Base-by-base conservation (phyloP, 257 asterid species). In the Striga asiatica region DNA sequence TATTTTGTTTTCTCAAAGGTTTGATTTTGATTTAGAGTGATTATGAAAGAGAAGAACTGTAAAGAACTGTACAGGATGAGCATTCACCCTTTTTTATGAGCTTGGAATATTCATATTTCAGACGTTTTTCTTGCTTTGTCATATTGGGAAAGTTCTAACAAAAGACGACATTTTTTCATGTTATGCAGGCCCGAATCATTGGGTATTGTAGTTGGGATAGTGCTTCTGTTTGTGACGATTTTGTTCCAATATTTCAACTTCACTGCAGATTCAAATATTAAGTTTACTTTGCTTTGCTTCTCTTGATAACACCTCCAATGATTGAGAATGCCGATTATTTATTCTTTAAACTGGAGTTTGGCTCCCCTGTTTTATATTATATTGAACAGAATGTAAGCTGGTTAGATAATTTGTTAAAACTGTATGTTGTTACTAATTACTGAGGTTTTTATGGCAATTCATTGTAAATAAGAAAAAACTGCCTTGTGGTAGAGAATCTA, bases 181-280 rank as follows among this genome's bases (percentile, higher is more conserved):
- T 52, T 64, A 19, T 65, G 75, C 96, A 89, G 98, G 76, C 98
- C 98, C 32, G 96, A 89, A 65, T 87, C 98, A 0, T 65, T 89
- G 81, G 98, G 98, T 23, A 84, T 89, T 48, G 89, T 83, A 18
- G 83, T 87, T 51, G 96, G 89, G 60, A 74, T 74, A 25, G 84
- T 89, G 43, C 86, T 86, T 66, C 83, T 89, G 38, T 94, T 83
- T 6, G 76, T 84, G 62, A 74, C 87, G 19, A 89, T 86, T 67
- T 73, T 89, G 74, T 89, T 89, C 69, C 96, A 83, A 24, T 66
- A 73, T 46, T 77, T 77, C 57, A 82, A 77, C 78, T 76, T 75
- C 74, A 74, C 83, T 3, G 72, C 81, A 13, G 83, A 80, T 80
- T 83, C 88, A 29, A 64, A 45, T 56, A 79, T n/a, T 77, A 64